A percentile compares a stretch with the other conserved stretches of the same genome.
phyloP scores from a whole-genome alignment of 75 land plant genomes.

The Cryptomeria japonica region DNA sequence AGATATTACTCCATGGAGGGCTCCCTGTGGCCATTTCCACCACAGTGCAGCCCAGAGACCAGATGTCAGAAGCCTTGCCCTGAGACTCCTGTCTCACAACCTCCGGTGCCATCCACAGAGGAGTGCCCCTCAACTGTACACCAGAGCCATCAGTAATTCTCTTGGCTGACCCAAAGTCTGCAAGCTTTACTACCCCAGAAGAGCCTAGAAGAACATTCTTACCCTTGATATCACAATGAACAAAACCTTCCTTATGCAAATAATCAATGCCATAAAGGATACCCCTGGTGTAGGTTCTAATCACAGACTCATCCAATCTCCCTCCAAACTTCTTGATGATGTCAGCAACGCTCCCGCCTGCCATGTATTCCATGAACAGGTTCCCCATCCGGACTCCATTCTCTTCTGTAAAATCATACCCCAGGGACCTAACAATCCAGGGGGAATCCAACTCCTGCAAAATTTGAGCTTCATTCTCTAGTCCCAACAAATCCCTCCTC shows the following conservation, averaged over 20 bases:
- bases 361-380: slow-evolving; percentile 66
- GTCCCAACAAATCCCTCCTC: slow-evolving; percentile 5
- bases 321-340: slow-evolving; percentile 52
- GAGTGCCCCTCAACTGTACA: slow-evolving; percentile 27
- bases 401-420: slow-evolving; percentile 18
- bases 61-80: slow-evolving; percentile 35
- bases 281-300: slow-evolving; percentile 40
- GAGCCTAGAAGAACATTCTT: slow-evolving; percentile 52
- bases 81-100: slow-evolving; percentile 27
- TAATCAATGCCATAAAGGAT: slow-evolving; percentile 50
- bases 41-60: slow-evolving; percentile 48
- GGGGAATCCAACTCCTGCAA: slow-evolving; percentile 34
- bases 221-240: slow-evolving; percentile 69
- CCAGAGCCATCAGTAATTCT: neutral
- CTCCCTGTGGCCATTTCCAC: slow-evolving; percentile 39
- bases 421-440: slow-evolving; percentile 36
- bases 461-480: slow-evolving; percentile 45
- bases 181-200: slow-evolving; percentile 44
- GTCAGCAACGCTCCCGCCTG: slow-evolving; percentile 59
- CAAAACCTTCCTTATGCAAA: slow-evolving; percentile 41
- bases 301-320: slow-evolving; percentile 37
- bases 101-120: slow-evolving; percentile 48
- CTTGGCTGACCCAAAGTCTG: slow-evolving; percentile 65
- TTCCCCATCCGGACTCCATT: slow-evolving; percentile 27
- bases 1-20: slow-evolving; percentile 29